A percentile compares a stretch with the other conserved stretches of the same genome.
Evolutionary conservation across 495 filamentous ascomycete species (phyloP).

Genomic region (Staphylotrichum longicolle): DNA sequence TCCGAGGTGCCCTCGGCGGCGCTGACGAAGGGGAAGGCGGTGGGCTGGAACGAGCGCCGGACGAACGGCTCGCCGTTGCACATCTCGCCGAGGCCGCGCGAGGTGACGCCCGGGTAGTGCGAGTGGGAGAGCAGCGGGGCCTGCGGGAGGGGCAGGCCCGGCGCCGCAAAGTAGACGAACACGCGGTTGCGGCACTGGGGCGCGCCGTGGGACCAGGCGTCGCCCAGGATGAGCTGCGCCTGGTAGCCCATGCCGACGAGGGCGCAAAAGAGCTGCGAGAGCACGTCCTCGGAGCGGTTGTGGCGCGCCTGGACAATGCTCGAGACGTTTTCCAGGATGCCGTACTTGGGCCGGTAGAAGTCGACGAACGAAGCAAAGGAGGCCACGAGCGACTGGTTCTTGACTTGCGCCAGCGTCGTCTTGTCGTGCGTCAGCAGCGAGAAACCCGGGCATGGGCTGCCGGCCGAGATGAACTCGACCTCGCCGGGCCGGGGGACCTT

Average conservation of each 20-base stretch:
- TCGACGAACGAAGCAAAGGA: slow-evolving; percentile 72
- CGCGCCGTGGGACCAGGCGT: slow-evolving; percentile 66
- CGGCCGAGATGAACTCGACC: slow-evolving; percentile 67
- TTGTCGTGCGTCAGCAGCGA: slow-evolving; percentile 56
- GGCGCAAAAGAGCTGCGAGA: slow-evolving; percentile 65
- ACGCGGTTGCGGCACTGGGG: slow-evolving; percentile 61
- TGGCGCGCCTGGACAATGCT: slow-evolving; percentile 50
- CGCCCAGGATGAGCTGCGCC: slow-evolving; percentile 57
- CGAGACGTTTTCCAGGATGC: slow-evolving; percentile 69
- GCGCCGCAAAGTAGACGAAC: slow-evolving; percentile 64
- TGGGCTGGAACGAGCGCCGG: slow-evolving; percentile 46
- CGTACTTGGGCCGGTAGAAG: slow-evolving; percentile 69
- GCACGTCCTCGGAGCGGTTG: slow-evolving; percentile 53
- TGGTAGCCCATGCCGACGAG: slow-evolving; percentile 75
- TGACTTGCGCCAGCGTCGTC: slow-evolving; percentile 44
- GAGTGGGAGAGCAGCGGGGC: slow-evolving; percentile 60
- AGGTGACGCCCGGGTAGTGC: slow-evolving; percentile 40
- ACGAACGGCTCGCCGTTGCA: slow-evolving; percentile 60
- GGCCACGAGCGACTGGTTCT: slow-evolving; percentile 68
- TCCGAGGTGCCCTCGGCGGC: slow-evolving; percentile 52
- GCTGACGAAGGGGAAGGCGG: slow-evolving; percentile 56
- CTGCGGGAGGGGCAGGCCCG: slow-evolving; percentile 53
- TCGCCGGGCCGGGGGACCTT: slow-evolving; percentile 56
- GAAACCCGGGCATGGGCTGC: slow-evolving; percentile 73
- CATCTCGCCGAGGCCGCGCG: slow-evolving; percentile 52